These are phyloP conservation scores for Aspergillus nomiae DNA, from an alignment of 2,329 filamentous ascomycete species.

Conservation along the genomic window DNA sequence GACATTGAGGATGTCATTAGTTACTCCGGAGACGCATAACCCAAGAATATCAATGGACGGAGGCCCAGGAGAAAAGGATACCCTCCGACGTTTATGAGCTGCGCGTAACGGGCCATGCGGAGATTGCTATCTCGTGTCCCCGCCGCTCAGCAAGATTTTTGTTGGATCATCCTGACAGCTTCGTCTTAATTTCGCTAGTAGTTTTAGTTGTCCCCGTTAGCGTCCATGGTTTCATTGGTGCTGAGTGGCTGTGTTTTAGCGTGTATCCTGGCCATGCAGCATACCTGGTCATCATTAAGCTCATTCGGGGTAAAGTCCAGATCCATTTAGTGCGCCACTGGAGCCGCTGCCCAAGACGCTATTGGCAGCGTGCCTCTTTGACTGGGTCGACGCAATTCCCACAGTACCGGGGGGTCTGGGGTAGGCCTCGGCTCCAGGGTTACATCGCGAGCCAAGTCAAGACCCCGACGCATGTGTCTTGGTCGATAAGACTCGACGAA, in stretches of 20 bases:
- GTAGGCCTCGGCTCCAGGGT: slow-evolving; percentile 2
- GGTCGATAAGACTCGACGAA: not conserved
- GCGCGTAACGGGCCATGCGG: not conserved
- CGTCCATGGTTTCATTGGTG: not conserved
- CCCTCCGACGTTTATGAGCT: not conserved
- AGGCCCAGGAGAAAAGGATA: not conserved
- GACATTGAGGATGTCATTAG: not conserved
- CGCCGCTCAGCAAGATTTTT: not conserved
- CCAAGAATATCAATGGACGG: not conserved
- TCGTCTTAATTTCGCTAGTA: slow-evolving; percentile 1
- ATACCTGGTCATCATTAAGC: not conserved
- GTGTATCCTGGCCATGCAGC: not conserved
- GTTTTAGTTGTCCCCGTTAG: not conserved
- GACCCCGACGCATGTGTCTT: not conserved
- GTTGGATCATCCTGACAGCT: not conserved
- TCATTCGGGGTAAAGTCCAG: slow-evolving; percentile 2
- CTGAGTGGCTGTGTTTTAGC: slow-evolving; percentile 6
- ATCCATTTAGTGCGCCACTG: slow-evolving; percentile 1
- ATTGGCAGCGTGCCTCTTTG: not conserved
- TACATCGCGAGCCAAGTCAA: not conserved
- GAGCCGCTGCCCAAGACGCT: not conserved
- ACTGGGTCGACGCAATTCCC: not conserved
- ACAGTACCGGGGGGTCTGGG: slow-evolving; percentile 1
- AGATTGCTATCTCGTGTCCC: slow-evolving; percentile 1
- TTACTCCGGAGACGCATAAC: not conserved